Conservation (phyloP, 129 eudicot species). For the Logfia minima region DNA sequence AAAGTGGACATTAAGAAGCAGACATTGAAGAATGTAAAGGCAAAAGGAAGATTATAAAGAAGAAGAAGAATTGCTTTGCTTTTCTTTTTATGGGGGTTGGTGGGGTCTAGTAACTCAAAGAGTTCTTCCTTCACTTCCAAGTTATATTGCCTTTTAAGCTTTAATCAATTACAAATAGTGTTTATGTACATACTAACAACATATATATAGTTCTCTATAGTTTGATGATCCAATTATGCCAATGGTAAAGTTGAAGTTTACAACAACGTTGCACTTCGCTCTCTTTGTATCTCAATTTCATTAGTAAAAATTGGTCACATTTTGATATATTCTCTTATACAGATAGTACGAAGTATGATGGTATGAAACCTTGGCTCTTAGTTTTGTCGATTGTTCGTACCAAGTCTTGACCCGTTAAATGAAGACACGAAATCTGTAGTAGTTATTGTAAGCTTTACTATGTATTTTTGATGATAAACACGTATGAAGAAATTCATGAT, state of each 20-base stretch:
- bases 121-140: conserved; percentile 34
- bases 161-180: conserved; percentile 12
- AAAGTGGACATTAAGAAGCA: conserved; percentile 21
- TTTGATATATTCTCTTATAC: not conserved
- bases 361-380: no score
- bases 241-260: not conserved
- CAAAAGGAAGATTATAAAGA: conserved; percentile 25
- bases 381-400: no score
- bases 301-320: not conserved
- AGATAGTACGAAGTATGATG: no score
- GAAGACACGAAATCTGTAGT: not conserved
- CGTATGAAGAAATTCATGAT: conserved; percentile 17
- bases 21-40: conserved; percentile 34
- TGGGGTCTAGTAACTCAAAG: conserved; percentile 38
- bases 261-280: not conserved
- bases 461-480: not conserved
- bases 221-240: not conserved
- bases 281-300: not conserved
- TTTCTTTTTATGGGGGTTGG: conserved; percentile 18
- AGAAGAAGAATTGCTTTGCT: conserved; percentile 28
- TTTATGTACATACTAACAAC: conserved; percentile 31
- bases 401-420: not conserved
- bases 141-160: conserved; percentile 21
- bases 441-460: not conserved
- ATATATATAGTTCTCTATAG: conserved; percentile 3